phyloP scores from a whole-genome alignment of 257 asterid genomes.

The Solanum megistacrolobum region DNA sequence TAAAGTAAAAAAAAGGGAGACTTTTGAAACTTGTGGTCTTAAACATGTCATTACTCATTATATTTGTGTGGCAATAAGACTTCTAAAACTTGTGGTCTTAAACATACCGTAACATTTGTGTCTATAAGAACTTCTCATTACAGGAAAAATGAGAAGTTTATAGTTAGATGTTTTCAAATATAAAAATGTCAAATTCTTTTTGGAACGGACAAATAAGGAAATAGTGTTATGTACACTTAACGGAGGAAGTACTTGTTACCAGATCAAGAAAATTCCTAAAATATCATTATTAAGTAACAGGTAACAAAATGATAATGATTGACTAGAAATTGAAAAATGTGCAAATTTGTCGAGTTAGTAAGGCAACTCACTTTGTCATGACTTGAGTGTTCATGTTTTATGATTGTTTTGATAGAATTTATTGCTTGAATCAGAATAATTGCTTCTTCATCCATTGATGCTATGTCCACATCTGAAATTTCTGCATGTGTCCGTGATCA shows the following conservation, averaged over 20 bases:
- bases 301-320: background rate
- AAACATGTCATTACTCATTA: background rate
- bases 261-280: background rate
- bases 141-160: background rate
- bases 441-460: conserved; percentile 55
- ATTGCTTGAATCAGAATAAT: conserved; percentile 69
- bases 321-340: background rate
- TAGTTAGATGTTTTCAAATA: background rate
- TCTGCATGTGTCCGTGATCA: conserved; percentile 29
- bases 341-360: background rate
- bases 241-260: background rate
- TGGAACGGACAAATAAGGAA: background rate
- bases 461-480: conserved; percentile 36
- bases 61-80: background rate
- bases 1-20: background rate
- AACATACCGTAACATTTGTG: background rate
- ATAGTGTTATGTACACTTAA: background rate
- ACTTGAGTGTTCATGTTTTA: conserved; percentile 58
- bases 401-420: conserved; percentile 71
- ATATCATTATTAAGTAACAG: background rate
- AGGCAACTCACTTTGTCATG: conserved; percentile 62
- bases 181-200: background rate
- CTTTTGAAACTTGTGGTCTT: background rate
- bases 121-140: background rate
- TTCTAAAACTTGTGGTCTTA: background rate